Percentiles rank a stretch among this genome's conserved stretches.
Conservation (phyloP, 2,329 filamentous ascomycete species). For the Pseudodiploospora longispora region DNA sequence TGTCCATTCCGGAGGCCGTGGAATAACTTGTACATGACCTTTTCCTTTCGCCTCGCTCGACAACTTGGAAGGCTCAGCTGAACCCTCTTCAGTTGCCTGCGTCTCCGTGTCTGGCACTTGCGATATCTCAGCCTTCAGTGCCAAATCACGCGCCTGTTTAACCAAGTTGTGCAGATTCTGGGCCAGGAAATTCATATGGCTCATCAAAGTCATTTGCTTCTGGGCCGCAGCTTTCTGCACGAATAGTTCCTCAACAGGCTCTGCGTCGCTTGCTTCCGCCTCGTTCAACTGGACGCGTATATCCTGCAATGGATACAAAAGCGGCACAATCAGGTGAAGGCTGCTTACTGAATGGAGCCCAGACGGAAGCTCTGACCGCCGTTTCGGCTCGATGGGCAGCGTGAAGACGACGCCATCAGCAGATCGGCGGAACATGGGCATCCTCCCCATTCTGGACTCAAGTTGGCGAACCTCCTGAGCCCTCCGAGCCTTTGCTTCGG, state of each 20-base stretch:
- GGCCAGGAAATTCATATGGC: constrained; percentile 65
- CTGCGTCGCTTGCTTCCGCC: constrained; percentile 50
- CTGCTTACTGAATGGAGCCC: constrained; percentile 54
- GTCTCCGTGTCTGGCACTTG: constrained; percentile 8
- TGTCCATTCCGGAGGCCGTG: constrained; percentile 70
- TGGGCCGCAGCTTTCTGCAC: constrained; percentile 47
- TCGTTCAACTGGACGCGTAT: constrained; percentile 60
- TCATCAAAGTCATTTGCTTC: constrained; percentile 57
- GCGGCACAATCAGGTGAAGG: constrained; percentile 60
- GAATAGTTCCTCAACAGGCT: constrained; percentile 58
- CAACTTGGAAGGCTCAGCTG: constrained; percentile 7
- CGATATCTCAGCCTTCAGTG: constrained; percentile 11
- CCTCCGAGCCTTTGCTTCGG: constrained; percentile 53
- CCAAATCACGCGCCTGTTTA: constrained; percentile 37
- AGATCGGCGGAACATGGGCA: constrained; percentile 59
- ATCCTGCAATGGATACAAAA: constrained; percentile 62
- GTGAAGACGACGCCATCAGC: constrained; percentile 63
- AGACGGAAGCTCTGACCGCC: constrained; percentile 50
- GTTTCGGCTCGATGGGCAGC: constrained; percentile 60
- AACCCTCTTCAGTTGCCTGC: constrained; percentile 4
- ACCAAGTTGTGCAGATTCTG: constrained; percentile 63
- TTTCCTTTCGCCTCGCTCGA: constrained; percentile 44
- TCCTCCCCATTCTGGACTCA: constrained; percentile 63
- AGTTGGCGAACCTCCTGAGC: constrained; percentile 63
- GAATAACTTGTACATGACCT: constrained; percentile 62